These are phyloP conservation scores for Aspergillus diversus DNA, from an alignment of 495 filamentous ascomycete species.

Conservation along the genomic window DNA sequence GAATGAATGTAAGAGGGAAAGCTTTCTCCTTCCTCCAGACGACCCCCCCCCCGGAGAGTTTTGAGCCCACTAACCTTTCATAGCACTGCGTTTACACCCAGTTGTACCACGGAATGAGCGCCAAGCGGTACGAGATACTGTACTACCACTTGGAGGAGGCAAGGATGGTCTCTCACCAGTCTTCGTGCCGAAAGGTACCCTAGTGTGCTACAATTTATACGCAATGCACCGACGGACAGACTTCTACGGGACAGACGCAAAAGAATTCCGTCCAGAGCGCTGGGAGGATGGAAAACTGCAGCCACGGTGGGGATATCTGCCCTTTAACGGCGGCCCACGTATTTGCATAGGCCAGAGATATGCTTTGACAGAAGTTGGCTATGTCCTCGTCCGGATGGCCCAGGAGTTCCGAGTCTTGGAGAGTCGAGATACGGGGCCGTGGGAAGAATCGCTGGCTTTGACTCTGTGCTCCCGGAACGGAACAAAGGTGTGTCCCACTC, in stretches of 20 bases:
- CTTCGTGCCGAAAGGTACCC: conserved; percentile 60
- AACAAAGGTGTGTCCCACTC: conserved; percentile 4
- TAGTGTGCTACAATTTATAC: conserved; percentile 61
- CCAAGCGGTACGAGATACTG: conserved; percentile 65
- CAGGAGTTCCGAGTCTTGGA: conserved; percentile 56
- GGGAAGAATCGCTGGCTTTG: conserved; percentile 15
- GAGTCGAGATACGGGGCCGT: conserved; percentile 23
- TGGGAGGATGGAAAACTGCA: conserved; percentile 53
- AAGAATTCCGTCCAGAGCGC: conserved; percentile 65
- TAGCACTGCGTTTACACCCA: conserved; percentile 66
- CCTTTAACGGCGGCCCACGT: conserved; percentile 74
- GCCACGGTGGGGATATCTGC: conserved; percentile 64
- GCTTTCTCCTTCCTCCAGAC: neutral
- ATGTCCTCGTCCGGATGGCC: conserved; percentile 64
- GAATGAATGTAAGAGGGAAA: conserved; percentile 17
- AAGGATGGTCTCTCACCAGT: conserved; percentile 65
- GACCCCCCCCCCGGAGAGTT: neutral
- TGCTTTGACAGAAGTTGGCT: conserved; percentile 71
- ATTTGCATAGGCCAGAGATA: conserved; percentile 77
- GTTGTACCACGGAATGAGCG: conserved; percentile 74
- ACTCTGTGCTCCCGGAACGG: conserved; percentile 15
- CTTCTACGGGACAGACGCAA: conserved; percentile 45
- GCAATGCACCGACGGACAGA: conserved; percentile 67
- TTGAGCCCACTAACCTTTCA: neutral
- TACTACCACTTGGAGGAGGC: conserved; percentile 71